Percentiles rank a stretch among this genome's conserved stretches.
These are phyloP conservation scores for Metahyphopichia silvanorum DNA, from an alignment of 805 yeast genomes.

Conservation along the genomic window DNA sequence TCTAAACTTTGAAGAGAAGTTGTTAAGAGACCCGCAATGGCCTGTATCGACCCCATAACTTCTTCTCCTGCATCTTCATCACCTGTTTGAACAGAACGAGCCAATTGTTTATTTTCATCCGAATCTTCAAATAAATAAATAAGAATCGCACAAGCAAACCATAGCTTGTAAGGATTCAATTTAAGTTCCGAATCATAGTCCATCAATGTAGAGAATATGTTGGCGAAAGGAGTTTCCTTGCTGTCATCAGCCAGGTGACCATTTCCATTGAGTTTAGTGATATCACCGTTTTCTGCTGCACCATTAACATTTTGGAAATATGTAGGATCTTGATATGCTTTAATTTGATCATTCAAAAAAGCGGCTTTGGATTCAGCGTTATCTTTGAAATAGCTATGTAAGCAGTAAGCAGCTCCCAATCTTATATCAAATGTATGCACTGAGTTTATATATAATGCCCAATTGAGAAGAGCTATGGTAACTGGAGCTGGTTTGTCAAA, in stretches of 20 bases:
- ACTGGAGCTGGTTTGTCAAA: conserved; percentile 56
- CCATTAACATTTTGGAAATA: conserved; percentile 18
- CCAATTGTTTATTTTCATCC: conserved; percentile 45
- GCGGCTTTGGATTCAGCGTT: conserved; percentile 59
- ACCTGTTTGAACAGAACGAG: conserved; percentile 54
- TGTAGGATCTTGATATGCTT: conserved; percentile 24
- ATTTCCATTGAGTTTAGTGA: conserved; percentile 5
- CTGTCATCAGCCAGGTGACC: conserved; percentile 3
- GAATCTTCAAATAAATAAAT: conserved; percentile 58
- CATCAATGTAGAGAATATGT: conserved; percentile 66
- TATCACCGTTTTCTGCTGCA: conserved; percentile 3
- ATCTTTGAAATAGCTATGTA: conserved; percentile 65
- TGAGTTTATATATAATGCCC: conserved; percentile 79
- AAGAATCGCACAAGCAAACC: conserved; percentile 76
- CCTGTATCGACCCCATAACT: conserved; percentile 65
- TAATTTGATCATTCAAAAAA: conserved; percentile 67
- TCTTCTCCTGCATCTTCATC: conserved; percentile 64
- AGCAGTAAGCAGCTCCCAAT: conserved; percentile 61
- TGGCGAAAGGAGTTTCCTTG: conserved; percentile 40
- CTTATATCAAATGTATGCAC: conserved; percentile 83
- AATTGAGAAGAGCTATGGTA: conserved; percentile 67
- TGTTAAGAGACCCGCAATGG: conserved; percentile 70
- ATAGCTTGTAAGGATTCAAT: conserved; percentile 80
- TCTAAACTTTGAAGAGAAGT: conserved; percentile 61
- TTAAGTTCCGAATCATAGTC: conserved; percentile 64